Base-by-base conservation (phyloP, 129 eudicot genomes). In the Arctium minus region DNA sequence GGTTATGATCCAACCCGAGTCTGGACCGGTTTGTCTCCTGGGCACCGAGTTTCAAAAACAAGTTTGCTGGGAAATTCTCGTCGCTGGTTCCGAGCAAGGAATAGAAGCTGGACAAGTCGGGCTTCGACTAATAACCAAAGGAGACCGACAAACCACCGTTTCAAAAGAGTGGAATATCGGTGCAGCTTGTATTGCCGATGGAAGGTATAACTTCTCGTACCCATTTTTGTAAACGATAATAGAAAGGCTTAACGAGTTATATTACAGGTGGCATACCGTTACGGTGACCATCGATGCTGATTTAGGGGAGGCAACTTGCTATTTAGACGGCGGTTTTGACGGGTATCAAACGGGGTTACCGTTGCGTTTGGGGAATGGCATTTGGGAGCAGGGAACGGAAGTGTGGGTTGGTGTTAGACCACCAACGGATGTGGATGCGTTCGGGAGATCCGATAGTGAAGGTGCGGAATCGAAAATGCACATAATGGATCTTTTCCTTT, bases 51-150 rank as follows among this genome's bases (percentile, higher is more conserved):
- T 93, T 80, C 92, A 92, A 84, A 92, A 92, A 79, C 89, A 74
- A 75, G 85, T 93, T 3, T 96, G 99, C 85, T 92, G 97, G 97
- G 99, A 96, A 88, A 88, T 96, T 81, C 89, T 96, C 32, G 98
- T 96, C 33, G 98, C 99, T 62, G 99, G 99, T 46, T 89, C 99
- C 29, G 99, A 96, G 77, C 99, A 96, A 92, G 99, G 99, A 56
- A 92, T 96, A 62, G 99, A 96, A 46, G 96, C 99, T 50, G 99
- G 99, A 17, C 99, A 96, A 89, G 99, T 96, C 33, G 98, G 98
- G 65, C 97, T 96, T 73, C 87, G 94, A 70, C 82, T 93, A 64
- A 93, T 96, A 75, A 92, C 97, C n/a, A 93, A 89, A 90, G 96
- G 96, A 68, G 99, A 96, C 71, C 85, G 94, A 84, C 97, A 96